Evolutionary conservation across 75 land plant genomes (phyloP), one percentile per base, ranked within the genome.

Genomic region (Pinus albicaulis): DNA sequence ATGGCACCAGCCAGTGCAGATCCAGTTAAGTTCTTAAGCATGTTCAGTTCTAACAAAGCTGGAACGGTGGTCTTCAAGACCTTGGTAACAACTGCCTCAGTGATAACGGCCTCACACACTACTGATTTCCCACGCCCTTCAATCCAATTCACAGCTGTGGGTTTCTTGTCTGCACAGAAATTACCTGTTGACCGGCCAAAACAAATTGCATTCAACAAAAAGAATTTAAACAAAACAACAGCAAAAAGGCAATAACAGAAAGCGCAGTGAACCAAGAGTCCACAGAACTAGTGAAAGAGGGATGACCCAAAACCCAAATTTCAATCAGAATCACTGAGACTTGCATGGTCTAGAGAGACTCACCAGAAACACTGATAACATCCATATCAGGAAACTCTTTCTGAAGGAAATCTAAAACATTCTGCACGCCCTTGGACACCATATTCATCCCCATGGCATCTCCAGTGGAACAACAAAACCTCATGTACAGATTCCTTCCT

Each of bases 371-470:
- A 7, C 52, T 44, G 52, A 44, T 44, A 44, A 44, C 52, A 44
- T 44, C 52, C 52, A 44, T 44, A 44, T 44, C 52, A 8, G 11
- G 52, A 8, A 44, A 44, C 52, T 44, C 52, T 1, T 44, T 71
- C 59, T 88, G 86, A 20, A 95, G 88, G 79, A 82, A 91, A 55
- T 95, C 93, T 53, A 95, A 58, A 3, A 72, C 98, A 36, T 90
- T 93, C 58, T 95, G 98, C 22, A 93, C 96, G 7, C 98, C 98
- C 75, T 95, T 95, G 16, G 96, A 93, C 0, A 95, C 85, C 98
- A 93, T 95, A 81, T 95, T 95, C 98, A 95, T 95, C 17, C 98
- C 96, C 98, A 95, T 95, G n/a, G 98, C 97, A 83, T 95, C 89
- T 74, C 98, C 99, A 24, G 99, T 96, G 78, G 82, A 83, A 77